Conservation (phyloP, 129 eudicot species). For the Lonicera japonica region DNA sequence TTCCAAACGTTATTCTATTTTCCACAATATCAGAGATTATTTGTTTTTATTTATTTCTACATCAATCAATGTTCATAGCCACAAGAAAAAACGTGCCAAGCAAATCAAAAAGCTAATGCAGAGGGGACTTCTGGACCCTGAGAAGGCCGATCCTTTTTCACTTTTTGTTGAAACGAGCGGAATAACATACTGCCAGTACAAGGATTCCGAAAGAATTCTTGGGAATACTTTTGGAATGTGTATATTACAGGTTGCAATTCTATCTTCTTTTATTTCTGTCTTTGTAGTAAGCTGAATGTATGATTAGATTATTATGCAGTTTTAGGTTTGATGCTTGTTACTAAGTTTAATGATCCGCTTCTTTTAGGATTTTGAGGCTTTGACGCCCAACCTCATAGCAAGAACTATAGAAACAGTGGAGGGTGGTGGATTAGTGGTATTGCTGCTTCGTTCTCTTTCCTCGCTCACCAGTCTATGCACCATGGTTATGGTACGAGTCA, state of each 20-base stretch:
- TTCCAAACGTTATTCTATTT: not conserved
- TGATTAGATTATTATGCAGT: not conserved
- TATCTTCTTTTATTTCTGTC: conserved; percentile 4
- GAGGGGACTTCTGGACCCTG: conserved; percentile 66
- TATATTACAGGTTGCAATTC: conserved; percentile 68
- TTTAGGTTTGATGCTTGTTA: conserved; percentile 1
- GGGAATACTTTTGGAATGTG: conserved; percentile 99
- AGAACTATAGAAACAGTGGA: conserved; percentile 98
- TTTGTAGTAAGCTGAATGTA: not conserved
- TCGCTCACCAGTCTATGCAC: conserved; percentile 86
- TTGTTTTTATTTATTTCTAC: no score
- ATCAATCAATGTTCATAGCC: conserved; percentile 38
- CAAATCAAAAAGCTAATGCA: conserved; percentile 65
- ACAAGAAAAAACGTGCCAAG: conserved; percentile 69
- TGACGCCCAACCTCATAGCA: conserved; percentile 92
- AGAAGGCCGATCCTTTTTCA: conserved; percentile 72
- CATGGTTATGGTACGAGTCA: conserved; percentile 83
- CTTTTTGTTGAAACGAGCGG: conserved; percentile 69
- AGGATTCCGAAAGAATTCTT: conserved; percentile 81
- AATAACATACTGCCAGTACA: conserved; percentile 75
- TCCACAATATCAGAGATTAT: conserved; percentile 2
- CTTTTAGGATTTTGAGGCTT: conserved; percentile 81
- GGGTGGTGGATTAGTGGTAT: conserved; percentile 85
- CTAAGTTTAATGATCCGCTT: not conserved
- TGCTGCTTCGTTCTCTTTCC: conserved; percentile 79